phyloP scores from a whole-genome alignment of 2,329 filamentous ascomycete species.

The Emmonsiellopsis sp. region DNA sequence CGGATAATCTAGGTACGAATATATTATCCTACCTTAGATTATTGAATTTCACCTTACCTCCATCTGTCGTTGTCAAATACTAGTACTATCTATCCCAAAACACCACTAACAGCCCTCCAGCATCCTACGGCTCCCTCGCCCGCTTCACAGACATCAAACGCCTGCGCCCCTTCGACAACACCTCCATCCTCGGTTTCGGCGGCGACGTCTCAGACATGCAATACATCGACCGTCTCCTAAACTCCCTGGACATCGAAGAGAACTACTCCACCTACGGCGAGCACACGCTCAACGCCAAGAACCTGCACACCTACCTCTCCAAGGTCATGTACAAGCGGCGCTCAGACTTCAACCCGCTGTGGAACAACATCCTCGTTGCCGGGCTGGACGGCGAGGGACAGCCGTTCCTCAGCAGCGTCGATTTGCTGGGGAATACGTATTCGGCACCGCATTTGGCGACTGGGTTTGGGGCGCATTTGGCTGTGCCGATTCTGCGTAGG shows the following conservation, averaged over 20 bases:
- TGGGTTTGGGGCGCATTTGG: constrained; percentile 86
- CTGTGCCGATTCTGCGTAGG: constrained; percentile 80
- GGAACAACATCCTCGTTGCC: constrained; percentile 90
- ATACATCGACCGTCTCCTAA: constrained; percentile 85
- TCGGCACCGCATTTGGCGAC: constrained; percentile 81
- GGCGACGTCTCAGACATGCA: constrained; percentile 99
- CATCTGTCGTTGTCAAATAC: too few species aligned
- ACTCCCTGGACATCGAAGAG: constrained; percentile 77
- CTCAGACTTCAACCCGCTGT: constrained; percentile 91
- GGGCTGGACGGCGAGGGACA: constrained; percentile 70
- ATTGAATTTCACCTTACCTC: too few species aligned
- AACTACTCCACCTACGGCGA: constrained; percentile 57
- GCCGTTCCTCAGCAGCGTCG: constrained; percentile 85
- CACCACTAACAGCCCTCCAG: constrained; percentile 37
- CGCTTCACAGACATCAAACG: constrained; percentile 97
- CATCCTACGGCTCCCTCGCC: constrained; percentile 93
- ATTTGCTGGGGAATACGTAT: constrained; percentile 90
- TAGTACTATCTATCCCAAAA: too few species aligned
- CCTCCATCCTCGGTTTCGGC: constrained; percentile 82
- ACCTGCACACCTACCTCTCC: constrained; percentile 91
- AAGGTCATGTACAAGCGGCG: constrained; percentile 95
- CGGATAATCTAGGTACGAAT: constrained; percentile 79
- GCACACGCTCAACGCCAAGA: constrained; percentile 68
- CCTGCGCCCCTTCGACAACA: constrained; percentile 76
- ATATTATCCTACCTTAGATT: neutral